Base-by-base conservation (phyloP, 2,329 filamentous ascomycete species). In the Colletotrichum trifolii region DNA sequence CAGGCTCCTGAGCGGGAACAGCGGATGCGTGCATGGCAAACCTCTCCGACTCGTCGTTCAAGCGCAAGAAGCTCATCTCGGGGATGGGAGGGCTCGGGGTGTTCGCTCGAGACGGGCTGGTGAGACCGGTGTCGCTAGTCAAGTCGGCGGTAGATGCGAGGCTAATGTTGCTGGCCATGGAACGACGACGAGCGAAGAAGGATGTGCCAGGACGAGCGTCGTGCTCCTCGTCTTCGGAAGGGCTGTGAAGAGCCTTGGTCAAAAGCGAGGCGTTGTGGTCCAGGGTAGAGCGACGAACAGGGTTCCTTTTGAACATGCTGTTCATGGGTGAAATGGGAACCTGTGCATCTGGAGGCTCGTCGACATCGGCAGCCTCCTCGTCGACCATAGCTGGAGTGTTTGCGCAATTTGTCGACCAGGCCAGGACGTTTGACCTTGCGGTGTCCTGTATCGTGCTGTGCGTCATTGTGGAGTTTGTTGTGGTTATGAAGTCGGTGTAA, bases 111-210 rank as follows among this genome's bases (percentile, higher is more conserved):
- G 93, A 91, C 46, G 95, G 94, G 72, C 93, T 97, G 15, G 94
- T 97, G 64, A 96, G 81, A 64, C 93, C 94, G 63, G 92, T 96
- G 73, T 97, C 96, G 77, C 94, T 97, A n/a, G 94, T 97, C 62
- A 98, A 84, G 69, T 97, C 95, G 42, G 92, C 92, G 3, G 93
- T 96, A 2, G 94, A 97, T 49, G 92, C 85, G 65, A 91, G 80
- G 79, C 94, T 97, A 70, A 89, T 82, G 73, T 90, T 95, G 82
- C 93, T 96, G 75, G 89, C 91, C 71, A 91, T 89, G 66, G 91
- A 95, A 65, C 88, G 83, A 70, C 85, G 80, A 64, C 85, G 79
- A 39, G 78, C 75, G 25, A 73, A 75, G 57, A 71, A 73, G n/a
- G 72, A 69, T 45, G 78, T 70, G 47, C 76, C 73, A 11, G 79